Percentiles rank a stretch among this genome's conserved stretches.
Conservation (phyloP, 2,329 filamentous ascomycete species). For the Chaetoscypha palmicola region DNA sequence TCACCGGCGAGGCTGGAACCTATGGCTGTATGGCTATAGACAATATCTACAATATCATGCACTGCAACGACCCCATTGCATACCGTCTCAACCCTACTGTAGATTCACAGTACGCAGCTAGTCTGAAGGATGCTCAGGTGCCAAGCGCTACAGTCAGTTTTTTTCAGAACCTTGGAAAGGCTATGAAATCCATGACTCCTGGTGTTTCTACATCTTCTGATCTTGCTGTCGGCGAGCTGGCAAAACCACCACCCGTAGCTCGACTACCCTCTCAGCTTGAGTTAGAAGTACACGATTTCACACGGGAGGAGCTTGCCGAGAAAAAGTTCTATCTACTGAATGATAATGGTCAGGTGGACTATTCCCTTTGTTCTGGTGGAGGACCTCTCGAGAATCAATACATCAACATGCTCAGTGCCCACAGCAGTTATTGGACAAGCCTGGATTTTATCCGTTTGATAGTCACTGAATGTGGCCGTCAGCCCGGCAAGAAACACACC, state of each 20-base stretch:
- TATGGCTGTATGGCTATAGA: constrained; percentile 92
- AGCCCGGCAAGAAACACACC: constrained; percentile 55
- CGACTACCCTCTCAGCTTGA: constrained; percentile 66
- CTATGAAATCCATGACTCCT: constrained; percentile 56
- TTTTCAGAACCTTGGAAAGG: constrained; percentile 56
- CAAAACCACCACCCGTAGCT: constrained; percentile 30
- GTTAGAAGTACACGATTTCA: constrained; percentile 92
- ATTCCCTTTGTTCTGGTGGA: constrained; percentile 72
- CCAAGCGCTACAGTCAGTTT: constrained; percentile 64
- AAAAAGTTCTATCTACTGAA: constrained; percentile 82
- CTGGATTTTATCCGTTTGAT: constrained; percentile 85
- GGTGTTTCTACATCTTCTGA: constrained; percentile 32
- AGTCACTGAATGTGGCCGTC: constrained; percentile 78
- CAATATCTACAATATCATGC: constrained; percentile 92
- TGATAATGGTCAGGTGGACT: constrained; percentile 95
- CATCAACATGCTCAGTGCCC: constrained; percentile 91
- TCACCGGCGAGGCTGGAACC: constrained; percentile 70
- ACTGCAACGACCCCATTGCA: constrained; percentile 66
- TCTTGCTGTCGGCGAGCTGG: constrained; percentile 35
- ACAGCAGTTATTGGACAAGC: constrained; percentile 88
- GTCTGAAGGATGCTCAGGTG: constrained; percentile 70
- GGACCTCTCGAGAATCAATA: constrained; percentile 93
- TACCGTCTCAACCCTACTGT: constrained; percentile 89
- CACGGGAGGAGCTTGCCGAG: constrained; percentile 84
- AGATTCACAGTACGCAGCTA: constrained; percentile 70